Evolutionary conservation across 1,139 yeast species (phyloP).

Genomic region (Hanseniaspora uvarum): DNA sequence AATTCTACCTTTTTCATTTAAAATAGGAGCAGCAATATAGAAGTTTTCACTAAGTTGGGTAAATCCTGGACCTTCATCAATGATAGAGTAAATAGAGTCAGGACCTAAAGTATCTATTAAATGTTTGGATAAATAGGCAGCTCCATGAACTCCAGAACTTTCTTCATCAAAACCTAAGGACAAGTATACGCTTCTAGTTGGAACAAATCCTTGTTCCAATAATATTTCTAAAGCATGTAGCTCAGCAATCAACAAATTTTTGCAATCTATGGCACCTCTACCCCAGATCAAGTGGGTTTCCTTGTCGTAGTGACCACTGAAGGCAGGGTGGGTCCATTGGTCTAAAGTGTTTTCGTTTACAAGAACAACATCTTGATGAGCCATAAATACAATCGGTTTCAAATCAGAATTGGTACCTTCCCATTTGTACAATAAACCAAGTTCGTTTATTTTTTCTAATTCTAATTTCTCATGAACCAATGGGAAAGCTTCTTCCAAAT

Average conservation of each 20-base stretch:
- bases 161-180: slow-evolving; percentile 63
- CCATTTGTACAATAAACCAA: slow-evolving; percentile 60
- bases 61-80: slow-evolving; percentile 49
- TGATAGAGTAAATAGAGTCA: slow-evolving; percentile 42
- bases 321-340: slow-evolving; percentile 61
- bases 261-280: slow-evolving; percentile 57
- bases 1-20: slow-evolving; percentile 27
- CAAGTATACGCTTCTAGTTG: slow-evolving; percentile 42
- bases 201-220: slow-evolving; percentile 35
- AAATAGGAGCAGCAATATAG: slow-evolving; percentile 29
- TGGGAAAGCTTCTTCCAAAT: slow-evolving; percentile 49
- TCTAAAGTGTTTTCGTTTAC: slow-evolving; percentile 48
- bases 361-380: slow-evolving; percentile 78
- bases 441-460: slow-evolving; percentile 42
- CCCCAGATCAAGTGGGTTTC: slow-evolving; percentile 48
- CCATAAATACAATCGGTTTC: slow-evolving; percentile 59
- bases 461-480: slow-evolving; percentile 39
- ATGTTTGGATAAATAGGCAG: slow-evolving; percentile 34
- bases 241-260: slow-evolving; percentile 45
- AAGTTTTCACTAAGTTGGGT: slow-evolving; percentile 21
- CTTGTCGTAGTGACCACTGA: slow-evolving; percentile 48
- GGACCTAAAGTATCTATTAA: slow-evolving; percentile 41
- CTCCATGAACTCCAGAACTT: slow-evolving; percentile 47
- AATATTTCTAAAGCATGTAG: slow-evolving; percentile 45
- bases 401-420: slow-evolving; percentile 43